Percentiles rank a stretch among this genome's conserved stretches.
Evolutionary conservation across 2,329 filamentous ascomycete genomes (phyloP).

Genomic region (Botrytis fragariae): DNA sequence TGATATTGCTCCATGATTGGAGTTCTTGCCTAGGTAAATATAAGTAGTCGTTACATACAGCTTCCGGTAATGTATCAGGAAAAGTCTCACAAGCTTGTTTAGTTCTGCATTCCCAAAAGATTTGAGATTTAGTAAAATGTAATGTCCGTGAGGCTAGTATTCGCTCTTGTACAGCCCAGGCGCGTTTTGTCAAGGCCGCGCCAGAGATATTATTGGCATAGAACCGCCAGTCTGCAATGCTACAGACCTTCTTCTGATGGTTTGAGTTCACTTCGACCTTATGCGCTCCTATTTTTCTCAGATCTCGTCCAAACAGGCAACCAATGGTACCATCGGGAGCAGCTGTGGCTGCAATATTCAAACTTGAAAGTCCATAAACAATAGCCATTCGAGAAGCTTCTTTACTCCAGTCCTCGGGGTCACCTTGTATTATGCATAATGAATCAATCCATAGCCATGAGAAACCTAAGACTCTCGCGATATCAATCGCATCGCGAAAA

Average conservation of each 20-base stretch:
- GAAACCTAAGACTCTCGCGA: not conserved
- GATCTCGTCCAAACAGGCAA: not conserved
- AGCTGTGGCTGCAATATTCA: not conserved
- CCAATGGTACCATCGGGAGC: not conserved
- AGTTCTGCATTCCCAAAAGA: not conserved
- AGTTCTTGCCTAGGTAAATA: not conserved
- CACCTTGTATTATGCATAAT: not conserved
- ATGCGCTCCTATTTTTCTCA: rapidly evolving
- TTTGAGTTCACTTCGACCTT: too few species aligned
- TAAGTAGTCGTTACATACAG: rapidly evolving
- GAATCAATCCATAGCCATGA: not conserved
- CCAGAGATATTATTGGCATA: rapidly evolving
- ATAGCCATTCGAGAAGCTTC: not conserved
- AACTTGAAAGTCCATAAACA: not conserved
- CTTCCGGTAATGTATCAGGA: not conserved
- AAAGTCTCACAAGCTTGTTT: not conserved
- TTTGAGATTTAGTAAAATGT: not conserved
- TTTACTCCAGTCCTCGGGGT: not conserved
- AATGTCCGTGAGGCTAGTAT: not conserved
- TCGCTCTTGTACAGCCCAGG: not conserved
- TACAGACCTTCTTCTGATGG: too few species aligned
- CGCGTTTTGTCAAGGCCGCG: not conserved
- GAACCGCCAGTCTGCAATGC: rapidly evolving
- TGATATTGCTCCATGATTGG: too few species aligned
- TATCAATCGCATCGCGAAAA: not conserved